Conservation (phyloP, 2,329 filamentous ascomycete species). For the Alternaria sp. region DNA sequence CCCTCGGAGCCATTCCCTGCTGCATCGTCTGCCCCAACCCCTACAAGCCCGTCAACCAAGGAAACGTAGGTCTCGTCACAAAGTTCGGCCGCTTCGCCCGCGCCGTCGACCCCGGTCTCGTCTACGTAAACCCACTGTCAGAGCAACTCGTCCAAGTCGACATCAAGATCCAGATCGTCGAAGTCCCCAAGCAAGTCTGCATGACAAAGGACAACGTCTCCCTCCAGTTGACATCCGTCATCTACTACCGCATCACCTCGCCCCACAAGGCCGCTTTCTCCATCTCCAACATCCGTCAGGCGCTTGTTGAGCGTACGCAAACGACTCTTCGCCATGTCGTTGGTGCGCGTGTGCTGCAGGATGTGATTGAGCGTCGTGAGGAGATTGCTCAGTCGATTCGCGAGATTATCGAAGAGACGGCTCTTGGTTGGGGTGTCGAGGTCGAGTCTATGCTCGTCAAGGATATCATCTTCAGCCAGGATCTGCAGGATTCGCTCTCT, state of each 20-base stretch:
- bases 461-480: constrained; percentile 96
- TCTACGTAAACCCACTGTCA: constrained; percentile 95
- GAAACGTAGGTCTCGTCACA: constrained; percentile 92
- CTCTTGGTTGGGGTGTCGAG: constrained; percentile 89
- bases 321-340: constrained; percentile 97
- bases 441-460: constrained; percentile 99
- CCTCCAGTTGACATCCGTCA: constrained; percentile 90
- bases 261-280: constrained; percentile 98
- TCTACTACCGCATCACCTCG: constrained; percentile 97
- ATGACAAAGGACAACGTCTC: constrained; percentile 99
- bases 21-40: constrained; percentile 93
- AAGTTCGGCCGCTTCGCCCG: constrained; percentile 95
- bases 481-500: constrained; percentile 92
- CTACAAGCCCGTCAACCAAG: constrained; percentile 89
- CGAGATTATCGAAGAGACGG: constrained; percentile 97
- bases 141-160: constrained; percentile 91
- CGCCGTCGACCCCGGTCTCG: constrained; percentile 93
- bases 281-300: constrained; percentile 91
- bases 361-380: constrained; percentile 97
- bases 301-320: constrained; percentile 97
- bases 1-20: constrained; percentile 85
- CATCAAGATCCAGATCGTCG: constrained; percentile 98
- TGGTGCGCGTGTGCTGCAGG: constrained; percentile 91
- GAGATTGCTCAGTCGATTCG: constrained; percentile 94
- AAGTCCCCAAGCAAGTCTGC: constrained; percentile 95